Percentiles rank a stretch among this genome's conserved stretches.
Conservation (phyloP, 1,284 basidiomycete genomes). For the Bondarzewia mesenterica region DNA sequence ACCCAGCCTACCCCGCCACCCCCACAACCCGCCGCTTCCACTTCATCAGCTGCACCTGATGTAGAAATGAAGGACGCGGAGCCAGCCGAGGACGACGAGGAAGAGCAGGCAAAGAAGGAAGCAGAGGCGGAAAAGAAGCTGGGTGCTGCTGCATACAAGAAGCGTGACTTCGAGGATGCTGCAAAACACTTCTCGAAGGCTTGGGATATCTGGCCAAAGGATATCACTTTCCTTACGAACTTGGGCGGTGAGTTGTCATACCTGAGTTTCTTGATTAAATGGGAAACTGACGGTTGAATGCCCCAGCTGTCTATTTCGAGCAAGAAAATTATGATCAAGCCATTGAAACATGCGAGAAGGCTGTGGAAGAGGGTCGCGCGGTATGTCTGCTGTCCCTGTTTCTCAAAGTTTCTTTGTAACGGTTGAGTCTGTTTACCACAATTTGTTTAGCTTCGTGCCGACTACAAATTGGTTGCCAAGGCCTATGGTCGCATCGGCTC, state of each 20-base stretch:
- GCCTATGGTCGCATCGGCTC: slow-evolving; percentile 88
- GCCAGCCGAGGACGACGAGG: slow-evolving; percentile 55
- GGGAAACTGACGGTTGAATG: slow-evolving; percentile 2
- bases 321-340: slow-evolving; percentile 85
- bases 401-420: not conserved
- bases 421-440: not conserved
- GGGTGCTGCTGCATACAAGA: slow-evolving; percentile 83
- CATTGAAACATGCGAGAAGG: slow-evolving; percentile 90
- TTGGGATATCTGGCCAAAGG: slow-evolving; percentile 91
- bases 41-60: slow-evolving; percentile 24
- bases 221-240: slow-evolving; percentile 92
- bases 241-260: slow-evolving; percentile 53
- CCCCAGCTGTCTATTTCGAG: slow-evolving; percentile 87
- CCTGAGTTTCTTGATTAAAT: not conserved
- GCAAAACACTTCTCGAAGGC: slow-evolving; percentile 74
- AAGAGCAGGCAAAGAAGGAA: slow-evolving; percentile 62
- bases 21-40: slow-evolving; percentile 29
- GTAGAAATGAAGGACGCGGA: slow-evolving; percentile 50
- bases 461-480: slow-evolving; percentile 78
- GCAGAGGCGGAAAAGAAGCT: slow-evolving; percentile 74
- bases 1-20: slow-evolving; percentile 27
- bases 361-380: slow-evolving; percentile 86
- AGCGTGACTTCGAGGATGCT: slow-evolving; percentile 72
- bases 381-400: slow-evolving; percentile 28
- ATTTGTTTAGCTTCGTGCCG: slow-evolving; percentile 54